phyloP scores from a whole-genome alignment of 2,329 filamentous ascomycete genomes.

The Phialemonium atrogriseum region DNA sequence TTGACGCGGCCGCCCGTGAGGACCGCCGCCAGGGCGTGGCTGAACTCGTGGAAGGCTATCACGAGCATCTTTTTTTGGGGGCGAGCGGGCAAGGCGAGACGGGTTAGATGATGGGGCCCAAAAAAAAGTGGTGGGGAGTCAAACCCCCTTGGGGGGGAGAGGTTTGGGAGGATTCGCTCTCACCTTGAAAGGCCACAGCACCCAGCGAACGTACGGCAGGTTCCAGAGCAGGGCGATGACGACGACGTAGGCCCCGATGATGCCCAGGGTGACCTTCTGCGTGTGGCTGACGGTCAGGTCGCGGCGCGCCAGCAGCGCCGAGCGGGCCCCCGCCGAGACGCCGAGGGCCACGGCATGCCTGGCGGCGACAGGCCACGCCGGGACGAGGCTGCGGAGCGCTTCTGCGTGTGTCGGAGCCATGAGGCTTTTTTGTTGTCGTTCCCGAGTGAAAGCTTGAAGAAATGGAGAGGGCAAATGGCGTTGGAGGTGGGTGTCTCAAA shows the following conservation, averaged over 20 bases:
- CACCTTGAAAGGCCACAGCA: constrained; percentile 76
- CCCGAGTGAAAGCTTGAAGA: too few species aligned
- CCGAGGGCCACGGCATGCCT: constrained; percentile 6
- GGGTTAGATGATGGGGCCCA: constrained; percentile 6
- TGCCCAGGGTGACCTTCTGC: constrained; percentile 61
- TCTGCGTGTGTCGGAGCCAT: too few species aligned
- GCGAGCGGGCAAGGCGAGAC: background rate
- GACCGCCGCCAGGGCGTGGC: constrained; percentile 64
- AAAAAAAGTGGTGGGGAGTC: too few species aligned
- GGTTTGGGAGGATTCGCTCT: too few species aligned
- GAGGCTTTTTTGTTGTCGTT: too few species aligned
- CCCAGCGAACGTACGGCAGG: constrained; percentile 64
- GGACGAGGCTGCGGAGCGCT: too few species aligned
- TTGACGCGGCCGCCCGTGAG: constrained; percentile 67
- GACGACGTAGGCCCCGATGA: constrained; percentile 59
- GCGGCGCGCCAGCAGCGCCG: constrained; percentile 42
- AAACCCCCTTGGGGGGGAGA: too few species aligned
- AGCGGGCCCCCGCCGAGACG: background rate
- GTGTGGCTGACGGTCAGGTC: constrained; percentile 56
- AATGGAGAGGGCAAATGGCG: too few species aligned
- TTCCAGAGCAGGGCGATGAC: constrained; percentile 73
- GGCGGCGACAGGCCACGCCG: too few species aligned
- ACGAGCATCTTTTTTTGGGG: constrained; percentile 58
- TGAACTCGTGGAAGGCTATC: constrained; percentile 76
- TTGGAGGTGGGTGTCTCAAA: too few species aligned